A percentile compares a stretch with the other conserved stretches of the same genome.
Evolutionary conservation across 2,329 filamentous ascomycete species (phyloP).

Genomic region (Talaromyces sp.): DNA sequence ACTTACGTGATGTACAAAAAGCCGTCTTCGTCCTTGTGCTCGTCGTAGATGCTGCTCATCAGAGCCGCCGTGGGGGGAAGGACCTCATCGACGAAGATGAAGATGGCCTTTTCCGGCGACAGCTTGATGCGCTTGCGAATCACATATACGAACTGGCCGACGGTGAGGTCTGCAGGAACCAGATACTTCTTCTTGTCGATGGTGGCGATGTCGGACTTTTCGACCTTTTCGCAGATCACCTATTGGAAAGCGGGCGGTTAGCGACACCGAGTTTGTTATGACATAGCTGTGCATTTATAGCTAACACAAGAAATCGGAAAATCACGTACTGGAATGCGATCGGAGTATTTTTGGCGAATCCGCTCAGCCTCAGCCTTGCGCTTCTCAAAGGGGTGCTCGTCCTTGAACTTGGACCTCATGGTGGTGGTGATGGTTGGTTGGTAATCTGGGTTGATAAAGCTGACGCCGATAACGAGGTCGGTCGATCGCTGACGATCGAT

Average conservation of each 20-base stretch:
- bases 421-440: conserved; percentile 34
- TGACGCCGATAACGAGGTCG: conserved; percentile 14
- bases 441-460: conserved; percentile 17
- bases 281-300: neutral
- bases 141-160: conserved; percentile 99
- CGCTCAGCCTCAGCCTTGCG: conserved; percentile 99
- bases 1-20: conserved; percentile 96
- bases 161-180: conserved; percentile 92
- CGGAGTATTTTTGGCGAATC: conserved; percentile 97
- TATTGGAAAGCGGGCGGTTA: conserved; percentile 34
- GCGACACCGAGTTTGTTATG: conserved; percentile 15
- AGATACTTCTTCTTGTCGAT: conserved; percentile 99
- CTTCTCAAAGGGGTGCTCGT: conserved; percentile 99
- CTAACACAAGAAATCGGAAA: conserved; percentile 8
- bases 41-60: conserved; percentile 99
- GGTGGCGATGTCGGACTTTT: conserved; percentile 98
- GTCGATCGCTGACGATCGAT: conserved; percentile 7
- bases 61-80: conserved; percentile 92
- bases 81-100: conserved; percentile 99
- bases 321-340: conserved; percentile 87
- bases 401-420: conserved; percentile 99
- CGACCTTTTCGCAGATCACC: conserved; percentile 99
- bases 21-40: conserved; percentile 85
- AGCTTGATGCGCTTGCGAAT: conserved; percentile 99
- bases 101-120: conserved; percentile 98